Evolutionary conservation across 164 flowering plant species (phyloP), one percentile per base, ranked within the genome.

Genomic region (Cinnamomum chago): DNA sequence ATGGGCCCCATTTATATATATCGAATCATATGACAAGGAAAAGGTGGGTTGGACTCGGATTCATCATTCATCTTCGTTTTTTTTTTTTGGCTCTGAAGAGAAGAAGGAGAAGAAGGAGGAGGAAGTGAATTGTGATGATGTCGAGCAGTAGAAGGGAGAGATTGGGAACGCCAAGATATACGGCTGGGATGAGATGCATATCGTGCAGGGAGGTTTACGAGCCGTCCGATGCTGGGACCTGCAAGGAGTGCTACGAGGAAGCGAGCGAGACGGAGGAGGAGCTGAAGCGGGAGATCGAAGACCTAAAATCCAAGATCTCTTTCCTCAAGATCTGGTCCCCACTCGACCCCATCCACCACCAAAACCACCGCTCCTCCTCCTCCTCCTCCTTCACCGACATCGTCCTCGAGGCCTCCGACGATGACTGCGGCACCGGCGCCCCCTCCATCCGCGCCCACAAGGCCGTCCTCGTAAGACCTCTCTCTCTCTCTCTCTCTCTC

Each of bases 171-270:
- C 50, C 69, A 17, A 33, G 69, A 3, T 30, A 67, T 4, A 23
- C 27, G 47, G 75, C 58, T 65, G 62, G 66, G 58, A 78, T 90
- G 93, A 72, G 82, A 51, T 94, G 98, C 86, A 68, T 91, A 17
- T 94, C 98, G 66, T 94, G 98, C 79, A 79, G 75, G 78, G 95
- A 90, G 68, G 82, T 85, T 66, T 94, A 91, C 85, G 70, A 52
- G 40, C 17, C 78, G 2, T 5, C 20, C n/a, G 88, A 87, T 70
- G 95, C 93, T 13, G 98, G 98, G 7, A 94, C 96, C 0, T 94
- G 97, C 87, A 86, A 86, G 82, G 97, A 91, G 89, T 94, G 98
- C 78, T 94, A 92, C 87, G 92, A 90, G 81, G 97, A 94, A 77
- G 97, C 97, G 1, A 88, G 92, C 83, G 98, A 94, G 86, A 90